These are phyloP conservation scores for Ogataea parapolymorpha DNA, from an alignment of 805 yeast genomes.

Conservation along the genomic window DNA sequence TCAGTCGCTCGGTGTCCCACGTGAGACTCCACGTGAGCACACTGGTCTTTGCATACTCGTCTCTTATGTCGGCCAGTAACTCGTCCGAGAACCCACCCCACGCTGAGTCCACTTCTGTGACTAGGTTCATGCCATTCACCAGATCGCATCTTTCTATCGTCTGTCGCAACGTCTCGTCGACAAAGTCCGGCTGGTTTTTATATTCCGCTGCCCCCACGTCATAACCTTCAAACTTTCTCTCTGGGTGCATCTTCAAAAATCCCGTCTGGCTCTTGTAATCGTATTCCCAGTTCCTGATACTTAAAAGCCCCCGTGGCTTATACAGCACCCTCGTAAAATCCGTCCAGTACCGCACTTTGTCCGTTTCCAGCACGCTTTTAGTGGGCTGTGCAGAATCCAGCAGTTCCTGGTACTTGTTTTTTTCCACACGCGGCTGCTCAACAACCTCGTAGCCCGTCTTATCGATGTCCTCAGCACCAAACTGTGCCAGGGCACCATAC, in stretches of 20 bases:
- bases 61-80: slow-evolving; percentile 53
- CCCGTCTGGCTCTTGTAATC: slow-evolving; percentile 34
- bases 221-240: slow-evolving; percentile 42
- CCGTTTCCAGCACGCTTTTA: slow-evolving; percentile 34
- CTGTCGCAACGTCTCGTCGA: slow-evolving; percentile 58
- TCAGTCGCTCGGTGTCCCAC: slow-evolving; percentile 5
- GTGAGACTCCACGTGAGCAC: slow-evolving; percentile 45
- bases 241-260: slow-evolving; percentile 23
- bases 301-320: slow-evolving; percentile 56
- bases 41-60: slow-evolving; percentile 58
- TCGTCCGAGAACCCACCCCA: slow-evolving; percentile 79
- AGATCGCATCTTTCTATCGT: slow-evolving; percentile 73
- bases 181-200: slow-evolving; percentile 42
- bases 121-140: slow-evolving; percentile 65
- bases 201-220: slow-evolving; percentile 64
- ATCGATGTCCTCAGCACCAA: slow-evolving; percentile 40
- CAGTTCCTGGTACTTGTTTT: slow-evolving; percentile 60
- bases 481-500: slow-evolving; percentile 60
- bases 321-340: slow-evolving; percentile 70
- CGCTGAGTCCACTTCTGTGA: slow-evolving; percentile 69
- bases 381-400: slow-evolving; percentile 48
- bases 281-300: slow-evolving; percentile 58
- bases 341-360: slow-evolving; percentile 67
- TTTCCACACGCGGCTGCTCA: slow-evolving; percentile 34
- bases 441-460: slow-evolving; percentile 13